Evolutionary conservation across 495 filamentous ascomycete species (phyloP), one percentile per base, ranked within the genome.

Genomic region (Aspergillus saccharolyticus): DNA sequence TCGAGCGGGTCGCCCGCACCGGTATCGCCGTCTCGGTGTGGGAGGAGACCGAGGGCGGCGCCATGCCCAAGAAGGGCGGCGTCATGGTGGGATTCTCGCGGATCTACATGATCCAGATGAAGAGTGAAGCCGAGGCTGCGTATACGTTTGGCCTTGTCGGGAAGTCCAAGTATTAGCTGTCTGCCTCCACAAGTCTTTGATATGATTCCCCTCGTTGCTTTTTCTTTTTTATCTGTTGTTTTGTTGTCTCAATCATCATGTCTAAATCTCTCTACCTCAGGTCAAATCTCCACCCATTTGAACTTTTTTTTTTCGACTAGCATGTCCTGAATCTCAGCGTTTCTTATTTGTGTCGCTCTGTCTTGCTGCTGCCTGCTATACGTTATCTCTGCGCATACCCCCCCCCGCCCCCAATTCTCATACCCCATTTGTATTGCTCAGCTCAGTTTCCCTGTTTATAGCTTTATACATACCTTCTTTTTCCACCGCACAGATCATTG

Each of bases 1-100:
- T 98, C 67, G 88, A 91, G 65, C 79, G 89, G 8, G 78, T 96
- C 25, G 92, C 88, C 0, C 77, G 87, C 49, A 88, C 85, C 44
- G 94, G 94, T 8, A 90, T 98, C 64, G 89, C 91, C 15, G 79
- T 95, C 49, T 91, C 85, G 54, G 86, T 97, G 12, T 90, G 91
- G 82, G 88, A 93, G 65, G 89, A 94, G 65, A 78, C 85, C 43
- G 77, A 85, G 20, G 89, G 87, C 21, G 89, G 89, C 12, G 74
- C 79, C 1, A 83, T 84, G 25, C 83, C 84, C 0, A 78, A 84
- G 51, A 78, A 80, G 42, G 94, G 94, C 4, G 89, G 87, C 21
- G 84, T 96, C 1, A 74, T 67, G 17, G 81, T 78, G 4, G 88
- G 87, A 10, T 82, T 80, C 57, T 87, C 85, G 33, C 84, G 78